Evolutionary conservation across 2,329 filamentous ascomycete species (phyloP).

Genomic region (Alternaria incomplexa): DNA sequence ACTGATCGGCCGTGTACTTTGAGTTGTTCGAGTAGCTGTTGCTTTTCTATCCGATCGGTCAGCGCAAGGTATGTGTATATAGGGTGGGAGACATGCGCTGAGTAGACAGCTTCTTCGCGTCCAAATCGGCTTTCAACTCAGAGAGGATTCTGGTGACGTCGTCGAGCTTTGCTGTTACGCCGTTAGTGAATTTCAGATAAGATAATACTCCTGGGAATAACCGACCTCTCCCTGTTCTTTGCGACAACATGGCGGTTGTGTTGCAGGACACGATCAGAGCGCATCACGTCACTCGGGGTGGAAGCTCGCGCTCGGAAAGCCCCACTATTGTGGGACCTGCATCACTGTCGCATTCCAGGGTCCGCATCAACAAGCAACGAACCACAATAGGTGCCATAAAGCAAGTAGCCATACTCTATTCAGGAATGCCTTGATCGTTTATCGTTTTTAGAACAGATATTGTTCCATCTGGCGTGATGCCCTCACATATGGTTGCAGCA

Average conservation of each 20-base stretch:
- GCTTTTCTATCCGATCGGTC: conserved; percentile 61
- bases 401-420: neutral
- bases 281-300: neutral
- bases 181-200: conserved; percentile 8
- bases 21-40: conserved; percentile 65
- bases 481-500: neutral
- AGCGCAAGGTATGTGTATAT: conserved; percentile 1
- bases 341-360: conserved; percentile 4
- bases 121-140: conserved; percentile 67
- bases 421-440: neutral
- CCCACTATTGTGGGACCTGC: conserved; percentile 13
- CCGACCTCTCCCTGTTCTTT: conserved; percentile 30
- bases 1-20: conserved; percentile 80
- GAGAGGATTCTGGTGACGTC: conserved; percentile 70
- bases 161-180: conserved; percentile 65
- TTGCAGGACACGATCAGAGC: neutral
- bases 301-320: conserved; percentile 9
- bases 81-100: conserved; percentile 58
- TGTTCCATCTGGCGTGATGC: neutral
- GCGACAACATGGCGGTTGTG: conserved; percentile 8
- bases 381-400: neutral
- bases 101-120: conserved; percentile 63
- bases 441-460: neutral
- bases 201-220: neutral
- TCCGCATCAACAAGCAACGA: conserved; percentile 1